Percentiles rank a stretch among this genome's conserved stretches.
phyloP scores from a whole-genome alignment of 139 green algal genomes.

The Gonium pectorale region DNA sequence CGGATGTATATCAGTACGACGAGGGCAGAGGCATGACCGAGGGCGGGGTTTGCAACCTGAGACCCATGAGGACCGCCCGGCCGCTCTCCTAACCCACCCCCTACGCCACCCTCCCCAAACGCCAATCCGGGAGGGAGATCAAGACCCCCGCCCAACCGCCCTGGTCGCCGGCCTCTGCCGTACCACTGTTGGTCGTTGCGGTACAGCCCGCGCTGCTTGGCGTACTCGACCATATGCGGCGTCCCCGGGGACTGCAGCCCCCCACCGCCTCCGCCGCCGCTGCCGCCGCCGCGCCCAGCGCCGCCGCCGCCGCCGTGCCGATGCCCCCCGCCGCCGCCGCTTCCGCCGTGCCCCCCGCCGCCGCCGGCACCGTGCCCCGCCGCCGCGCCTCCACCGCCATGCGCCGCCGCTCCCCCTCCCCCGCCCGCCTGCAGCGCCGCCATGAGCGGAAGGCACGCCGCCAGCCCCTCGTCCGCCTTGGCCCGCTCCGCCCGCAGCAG shows the following conservation, averaged over 20 bases:
- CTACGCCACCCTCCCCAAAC: not conserved
- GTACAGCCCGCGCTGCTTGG: slow-evolving; percentile 48
- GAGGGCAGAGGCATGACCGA: not conserved
- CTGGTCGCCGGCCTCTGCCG: not conserved
- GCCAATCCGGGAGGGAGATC: not conserved
- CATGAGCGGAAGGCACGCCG: slow-evolving; percentile 52
- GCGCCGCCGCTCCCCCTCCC: not conserved
- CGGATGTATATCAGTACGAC: no score
- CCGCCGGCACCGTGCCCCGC: not conserved
- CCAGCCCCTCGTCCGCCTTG: slow-evolving; percentile 50
- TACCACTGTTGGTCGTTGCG: slow-evolving; percentile 40
- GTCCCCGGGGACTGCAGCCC: not conserved
- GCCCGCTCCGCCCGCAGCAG: slow-evolving; percentile 46
- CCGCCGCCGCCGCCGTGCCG: not conserved
- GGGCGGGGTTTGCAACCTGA: not conserved
- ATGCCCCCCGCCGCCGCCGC: not conserved
- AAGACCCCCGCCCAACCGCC: not conserved
- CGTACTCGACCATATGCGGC: slow-evolving; percentile 43
- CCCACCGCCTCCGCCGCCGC: not conserved
- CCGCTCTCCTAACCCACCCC: not conserved
- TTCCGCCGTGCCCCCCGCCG: not conserved
- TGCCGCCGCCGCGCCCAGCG: not conserved
- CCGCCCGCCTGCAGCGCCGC: slow-evolving; percentile 15
- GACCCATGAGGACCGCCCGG: not conserved
- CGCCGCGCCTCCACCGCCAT: not conserved